Percentiles rank a stretch among this genome's conserved stretches.
Conservation (phyloP, 2,329 filamentous ascomycete species). For the Colletotrichum somersetense region DNA sequence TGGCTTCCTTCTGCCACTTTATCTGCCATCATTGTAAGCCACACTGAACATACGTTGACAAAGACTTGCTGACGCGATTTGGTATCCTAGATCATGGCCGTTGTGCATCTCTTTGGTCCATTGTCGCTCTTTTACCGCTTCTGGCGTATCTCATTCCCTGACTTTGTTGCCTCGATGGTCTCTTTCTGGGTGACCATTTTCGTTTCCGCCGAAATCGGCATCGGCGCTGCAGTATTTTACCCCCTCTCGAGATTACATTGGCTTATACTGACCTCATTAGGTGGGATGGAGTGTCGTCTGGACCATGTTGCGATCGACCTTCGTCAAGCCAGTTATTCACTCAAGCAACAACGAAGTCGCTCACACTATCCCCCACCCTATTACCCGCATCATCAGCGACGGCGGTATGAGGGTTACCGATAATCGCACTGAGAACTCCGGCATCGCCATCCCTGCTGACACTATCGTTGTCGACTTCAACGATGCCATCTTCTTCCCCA, state of each 20-base stretch:
- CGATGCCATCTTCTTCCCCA: slow-evolving; percentile 72
- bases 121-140: slow-evolving; percentile 70
- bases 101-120: slow-evolving; percentile 36
- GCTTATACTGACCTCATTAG: background rate
- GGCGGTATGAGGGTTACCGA: slow-evolving; percentile 47
- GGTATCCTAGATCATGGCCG: slow-evolving; percentile 28
- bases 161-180: slow-evolving; percentile 74
- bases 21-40: slow-evolving; percentile 76
- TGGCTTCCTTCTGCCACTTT: slow-evolving; percentile 76
- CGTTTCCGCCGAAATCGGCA: slow-evolving; percentile 70
- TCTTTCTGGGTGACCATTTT: slow-evolving; percentile 75
- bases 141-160: slow-evolving; percentile 74
- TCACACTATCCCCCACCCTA: slow-evolving; percentile 56
- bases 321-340: slow-evolving; percentile 38
- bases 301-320: slow-evolving; percentile 61
- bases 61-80: background rate
- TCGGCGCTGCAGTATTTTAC: slow-evolving; percentile 60
- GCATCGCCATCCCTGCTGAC: slow-evolving; percentile 56
- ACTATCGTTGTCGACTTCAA: slow-evolving; percentile 69
- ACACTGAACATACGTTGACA: slow-evolving; percentile 49
- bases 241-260: background rate
- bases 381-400: slow-evolving; percentile 50
- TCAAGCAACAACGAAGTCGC: slow-evolving; percentile 24
- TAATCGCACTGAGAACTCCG: slow-evolving; percentile 42
- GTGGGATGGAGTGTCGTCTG: slow-evolving; percentile 74